Percentiles rank a stretch among this genome's conserved stretches.
Evolutionary conservation across 2,329 filamentous ascomycete species (phyloP).

Genomic region (Claviceps citrina): DNA sequence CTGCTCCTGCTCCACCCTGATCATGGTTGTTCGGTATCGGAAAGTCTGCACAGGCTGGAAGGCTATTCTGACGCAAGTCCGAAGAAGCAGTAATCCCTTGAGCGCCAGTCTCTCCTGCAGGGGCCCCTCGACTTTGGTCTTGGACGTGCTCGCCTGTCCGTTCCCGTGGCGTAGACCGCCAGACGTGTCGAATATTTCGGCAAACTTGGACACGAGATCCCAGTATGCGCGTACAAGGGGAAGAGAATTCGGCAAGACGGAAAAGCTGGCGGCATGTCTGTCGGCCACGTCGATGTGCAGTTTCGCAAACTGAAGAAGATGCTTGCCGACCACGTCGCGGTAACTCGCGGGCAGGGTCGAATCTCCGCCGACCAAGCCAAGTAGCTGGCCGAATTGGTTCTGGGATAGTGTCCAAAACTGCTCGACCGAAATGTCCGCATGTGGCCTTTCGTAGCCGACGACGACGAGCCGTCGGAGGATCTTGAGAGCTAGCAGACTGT

Average conservation of each 20-base stretch:
- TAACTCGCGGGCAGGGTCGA: slow-evolving; percentile 37
- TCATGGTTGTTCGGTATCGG: slow-evolving; percentile 60
- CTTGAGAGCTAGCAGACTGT: slow-evolving; percentile 66
- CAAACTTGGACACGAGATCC: slow-evolving; percentile 62
- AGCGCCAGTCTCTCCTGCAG: slow-evolving; percentile 67
- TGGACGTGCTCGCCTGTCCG: slow-evolving; percentile 22
- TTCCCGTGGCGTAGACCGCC: slow-evolving; percentile 36
- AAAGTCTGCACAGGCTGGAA: slow-evolving; percentile 71
- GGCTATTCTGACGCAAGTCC: slow-evolving; percentile 72
- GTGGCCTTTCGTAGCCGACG: slow-evolving; percentile 69
- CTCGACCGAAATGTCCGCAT: slow-evolving; percentile 59
- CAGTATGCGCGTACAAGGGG: slow-evolving; percentile 72
- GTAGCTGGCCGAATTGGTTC: slow-evolving; percentile 61
- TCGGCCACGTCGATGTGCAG: slow-evolving; percentile 77
- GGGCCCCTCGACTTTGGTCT: slow-evolving; percentile 40
- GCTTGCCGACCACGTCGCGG: slow-evolving; percentile 58
- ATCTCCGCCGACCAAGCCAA: slow-evolving; percentile 45
- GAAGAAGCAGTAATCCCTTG: slow-evolving; percentile 67
- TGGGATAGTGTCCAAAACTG: slow-evolving; percentile 71
- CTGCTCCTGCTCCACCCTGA: slow-evolving; percentile 59
- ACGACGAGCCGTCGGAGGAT: slow-evolving; percentile 65
- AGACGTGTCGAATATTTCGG: slow-evolving; percentile 53
- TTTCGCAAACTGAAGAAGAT: slow-evolving; percentile 80
- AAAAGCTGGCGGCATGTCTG: slow-evolving; percentile 67
- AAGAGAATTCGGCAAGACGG: slow-evolving; percentile 63